phyloP scores from a whole-genome alignment of 768 basidiomycete species.

The Cyclocybe cylindracea region DNA sequence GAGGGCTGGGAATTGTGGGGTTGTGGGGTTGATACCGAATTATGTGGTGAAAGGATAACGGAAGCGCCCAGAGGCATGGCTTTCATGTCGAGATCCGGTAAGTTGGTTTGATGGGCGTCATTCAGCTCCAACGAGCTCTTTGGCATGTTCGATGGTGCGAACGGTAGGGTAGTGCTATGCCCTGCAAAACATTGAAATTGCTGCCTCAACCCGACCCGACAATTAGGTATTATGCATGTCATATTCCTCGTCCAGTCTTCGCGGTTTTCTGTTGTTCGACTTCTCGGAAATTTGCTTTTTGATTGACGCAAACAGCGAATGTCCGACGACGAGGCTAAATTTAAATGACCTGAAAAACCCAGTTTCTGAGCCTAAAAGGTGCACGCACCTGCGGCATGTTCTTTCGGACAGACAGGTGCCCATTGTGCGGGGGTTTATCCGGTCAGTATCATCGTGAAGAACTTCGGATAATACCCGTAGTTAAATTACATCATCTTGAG shows the following conservation, averaged over 20 bases:
- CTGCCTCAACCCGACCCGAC: not conserved
- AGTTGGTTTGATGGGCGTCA: too few species aligned
- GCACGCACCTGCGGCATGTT: constrained; percentile 11
- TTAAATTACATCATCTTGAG: not conserved
- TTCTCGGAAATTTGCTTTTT: constrained; percentile 9
- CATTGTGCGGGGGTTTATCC: too few species aligned
- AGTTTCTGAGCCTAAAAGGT: constrained; percentile 10
- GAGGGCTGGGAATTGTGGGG: constrained; percentile 8
- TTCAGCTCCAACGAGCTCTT: too few species aligned
- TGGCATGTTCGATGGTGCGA: too few species aligned
- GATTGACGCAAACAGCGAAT: constrained; percentile 5
- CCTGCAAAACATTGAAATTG: too few species aligned
- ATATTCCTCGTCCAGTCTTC: not conserved
- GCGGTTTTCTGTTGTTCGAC: not conserved
- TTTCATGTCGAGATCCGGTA: too few species aligned
- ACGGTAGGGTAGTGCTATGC: too few species aligned
- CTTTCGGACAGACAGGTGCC: too few species aligned
- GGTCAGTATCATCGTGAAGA: too few species aligned
- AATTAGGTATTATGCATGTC: not conserved
- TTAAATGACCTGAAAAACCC: not conserved
- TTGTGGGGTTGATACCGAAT: constrained; percentile 3
- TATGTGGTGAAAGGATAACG: not conserved
- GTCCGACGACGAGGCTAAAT: not conserved
- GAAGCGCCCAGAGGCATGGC: too few species aligned
- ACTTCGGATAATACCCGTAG: too few species aligned